Base-by-base conservation (phyloP, 805 yeast genomes). In the Cyberlindnera veronae region DNA sequence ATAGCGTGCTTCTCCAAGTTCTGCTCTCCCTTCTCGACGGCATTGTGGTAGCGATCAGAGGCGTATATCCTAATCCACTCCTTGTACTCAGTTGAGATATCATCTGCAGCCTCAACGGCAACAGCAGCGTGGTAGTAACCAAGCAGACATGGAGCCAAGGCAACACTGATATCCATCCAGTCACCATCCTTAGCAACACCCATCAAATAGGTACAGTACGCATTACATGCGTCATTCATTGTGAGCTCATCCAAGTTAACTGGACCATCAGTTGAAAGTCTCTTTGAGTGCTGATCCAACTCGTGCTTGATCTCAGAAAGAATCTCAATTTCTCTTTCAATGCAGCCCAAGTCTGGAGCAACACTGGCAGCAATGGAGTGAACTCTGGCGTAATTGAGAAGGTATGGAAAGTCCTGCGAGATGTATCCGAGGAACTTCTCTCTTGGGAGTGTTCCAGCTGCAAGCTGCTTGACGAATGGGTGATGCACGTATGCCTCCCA, bases 111-210 rank as follows among this genome's bases (percentile, higher is more conserved):
- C 5, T 66, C 64, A 17, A 60, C 50, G 6, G 55, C 49, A 3
- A 43, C 30, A 0, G 77, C 75, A 2, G 89, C 88, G 12, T 47
- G 17, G 34, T 73, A 68, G 26, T 73, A 74, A 1, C 95, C 95
- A 55, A 79, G 72, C 35, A 84, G 61, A 58, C 95, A 85, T 1
- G 95, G 93, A 7, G 87, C 74, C 39, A 84, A 60, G 0, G 91
- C 85, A 7, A 81, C 72, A 42, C 77, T 77, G 37, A 83, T 71
- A 33, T 79, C 84, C 22, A 80, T 57, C 75, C 81, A 81, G 55
- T 81, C 81, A 20, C 74, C 71, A 29, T 62, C 63, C 18, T 66
- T 61, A 4, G 81, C 81, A 6, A 81, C 61, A 16, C 74, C 69
- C 29, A 71, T 52, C 42, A 86, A 64, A 48, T 77, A 84, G 28